Evolutionary conservation across 371 early-diverging fungal genomes (phyloP), one percentile per base, ranked within the genome.

Genomic region (Mucor velutinosus): DNA sequence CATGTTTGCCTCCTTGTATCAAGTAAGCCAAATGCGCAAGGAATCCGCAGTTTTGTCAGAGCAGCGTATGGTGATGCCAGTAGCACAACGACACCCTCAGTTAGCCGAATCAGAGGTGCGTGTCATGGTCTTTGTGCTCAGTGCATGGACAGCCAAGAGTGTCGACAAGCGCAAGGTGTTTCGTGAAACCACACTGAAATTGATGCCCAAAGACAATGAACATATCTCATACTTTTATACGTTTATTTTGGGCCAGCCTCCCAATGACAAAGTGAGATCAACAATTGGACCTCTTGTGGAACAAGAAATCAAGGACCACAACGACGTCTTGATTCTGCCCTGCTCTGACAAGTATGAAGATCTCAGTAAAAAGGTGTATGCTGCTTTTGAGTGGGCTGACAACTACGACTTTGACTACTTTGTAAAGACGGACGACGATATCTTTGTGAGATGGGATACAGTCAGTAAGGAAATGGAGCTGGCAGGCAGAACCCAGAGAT

Each of bases 341-440:
- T 72, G 81, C 4, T 81, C 85, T 0, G 88, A 87, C 63, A 74
- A 76, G 0, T 78, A 82, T 23, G 77, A 86, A 45, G 80, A 81
- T 65, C 76, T 86, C 25, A 83, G 83, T 58, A 65, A 65, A 60
- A 87, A 87, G 43, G 79, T 87, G 27, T 87, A 85, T 66, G 70
- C 74, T 30, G 79, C 83, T 0, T 79, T 87, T 67, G 82, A 82
- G 56, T 87, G 88, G 88, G 79, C 86, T 0, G 73, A 85, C 21
- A 73, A 79, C 7, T 82, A 82, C 33, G 77, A 83, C 21, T 87
- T 84, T 71, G 88, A 87, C 62, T 87, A 86, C 60, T 69, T 89
- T 29, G 75, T 88, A 64, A 89, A 89, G 74, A 88, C 90, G 3
- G 85, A 89, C 60, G 88, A 89, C 41, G 88, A 89, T 70, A 84